Base-by-base conservation (phyloP, 441 rosid species). In the Breynia disticha region DNA sequence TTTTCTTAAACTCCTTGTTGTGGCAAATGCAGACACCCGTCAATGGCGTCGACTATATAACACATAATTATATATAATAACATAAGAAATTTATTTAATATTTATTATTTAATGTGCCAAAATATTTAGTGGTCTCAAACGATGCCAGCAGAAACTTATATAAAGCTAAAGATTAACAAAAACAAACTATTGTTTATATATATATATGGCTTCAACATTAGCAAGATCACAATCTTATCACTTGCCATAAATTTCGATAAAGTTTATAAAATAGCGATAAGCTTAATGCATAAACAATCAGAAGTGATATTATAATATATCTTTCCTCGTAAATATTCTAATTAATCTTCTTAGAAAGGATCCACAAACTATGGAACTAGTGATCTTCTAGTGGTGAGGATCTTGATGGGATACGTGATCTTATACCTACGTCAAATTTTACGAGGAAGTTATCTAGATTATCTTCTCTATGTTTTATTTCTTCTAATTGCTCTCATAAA, bases 361-460 rank as follows among this genome's bases (percentile, higher is more conserved):
- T 41, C 51, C 50, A 64, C 39, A 19, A 37, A 28, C 57, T 22
- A 21, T 35, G 50, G 17, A 5, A 55, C n/a, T 38, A 18, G 46
- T n/a, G n/a, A n/a, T 41, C 41, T 62, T 59, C 21, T 43, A 3
- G 57, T 14, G 32, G 63, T 61, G 24, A 59, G 53, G 55, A 61
- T 62, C 32, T 54, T 20, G 37, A 52, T 11, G 9, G 44, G 9
- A 2, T 35, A 4, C 9, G 0, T 16, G 19, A 24, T 16, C 11
- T 44, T 16, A 35, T 43, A 17, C 11, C 39, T 56, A 44, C 10
- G 55, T 60, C 39, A 58, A 57, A 54, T 11, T 11, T 10, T 5
- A 49, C 16, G 42, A 18, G 59, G 72, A 63, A 64, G 51, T 60
- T 62, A 52, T 67, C 70, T 54, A 63, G 59, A 56, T 53, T n/a